Percentiles rank a stretch among this genome's conserved stretches.
Conservation (phyloP, 179 eudicot genomes). For the Sideroxylon spinosum region DNA sequence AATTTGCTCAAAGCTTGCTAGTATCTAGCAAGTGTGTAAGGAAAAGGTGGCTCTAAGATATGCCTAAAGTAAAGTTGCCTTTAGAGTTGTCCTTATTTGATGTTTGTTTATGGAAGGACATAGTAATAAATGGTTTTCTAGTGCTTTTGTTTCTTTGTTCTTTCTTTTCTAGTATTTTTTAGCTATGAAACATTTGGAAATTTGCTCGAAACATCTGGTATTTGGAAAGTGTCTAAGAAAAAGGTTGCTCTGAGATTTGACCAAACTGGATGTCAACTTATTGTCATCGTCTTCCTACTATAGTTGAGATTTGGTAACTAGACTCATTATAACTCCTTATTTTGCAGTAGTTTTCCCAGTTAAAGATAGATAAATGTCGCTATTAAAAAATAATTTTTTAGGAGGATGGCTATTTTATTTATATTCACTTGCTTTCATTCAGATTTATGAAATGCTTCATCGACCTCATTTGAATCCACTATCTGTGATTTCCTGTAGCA, state of each 20-base stretch:
- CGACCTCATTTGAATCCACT: no score
- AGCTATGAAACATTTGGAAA: neutral
- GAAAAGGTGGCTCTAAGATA: neutral
- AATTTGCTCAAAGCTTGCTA: neutral
- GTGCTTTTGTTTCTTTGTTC: neutral
- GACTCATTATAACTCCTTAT: neutral
- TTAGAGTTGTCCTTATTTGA: neutral
- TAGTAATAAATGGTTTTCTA: neutral
- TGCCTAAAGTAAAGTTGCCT: neutral
- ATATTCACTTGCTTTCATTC: no score
- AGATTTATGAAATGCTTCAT: no score
- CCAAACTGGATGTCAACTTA: neutral
- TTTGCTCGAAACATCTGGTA: neutral
- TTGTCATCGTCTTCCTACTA: neutral
- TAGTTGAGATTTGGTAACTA: neutral
- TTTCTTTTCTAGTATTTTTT: neutral
- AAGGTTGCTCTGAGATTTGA: neutral
- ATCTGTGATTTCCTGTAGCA: no score
- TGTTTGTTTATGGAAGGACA: neutral
- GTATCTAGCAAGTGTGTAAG: neutral
- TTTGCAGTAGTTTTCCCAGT: neutral
- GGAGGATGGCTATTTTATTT: no score
- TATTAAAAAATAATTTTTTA: no score
- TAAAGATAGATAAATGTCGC: neutral
- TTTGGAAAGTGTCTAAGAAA: neutral